These are phyloP conservation scores for Rubia tinctorum DNA, from an alignment of 305 asterid genomes.

Conservation along the genomic window DNA sequence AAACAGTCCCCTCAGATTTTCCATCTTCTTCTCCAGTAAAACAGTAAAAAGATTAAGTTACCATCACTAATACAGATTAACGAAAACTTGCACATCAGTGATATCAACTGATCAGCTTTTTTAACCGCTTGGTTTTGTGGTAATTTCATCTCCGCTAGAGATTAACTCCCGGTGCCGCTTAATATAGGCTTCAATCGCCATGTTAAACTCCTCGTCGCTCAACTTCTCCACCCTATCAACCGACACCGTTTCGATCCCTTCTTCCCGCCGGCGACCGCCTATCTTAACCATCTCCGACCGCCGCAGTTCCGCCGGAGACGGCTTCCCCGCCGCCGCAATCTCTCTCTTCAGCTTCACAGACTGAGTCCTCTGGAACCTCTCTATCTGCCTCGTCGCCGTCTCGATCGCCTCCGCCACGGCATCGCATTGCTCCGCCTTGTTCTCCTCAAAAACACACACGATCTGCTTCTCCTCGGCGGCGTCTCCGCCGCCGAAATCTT, in stretches of 20 bases:
- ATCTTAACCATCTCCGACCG: slow-evolving; percentile 50
- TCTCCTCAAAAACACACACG: slow-evolving; percentile 20
- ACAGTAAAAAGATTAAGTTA: not conserved
- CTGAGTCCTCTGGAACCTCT: slow-evolving; percentile 68
- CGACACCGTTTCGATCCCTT: slow-evolving; percentile 5
- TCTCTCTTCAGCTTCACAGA: slow-evolving; percentile 64
- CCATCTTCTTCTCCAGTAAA: not conserved
- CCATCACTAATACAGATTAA: not conserved
- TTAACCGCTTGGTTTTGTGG: slow-evolving; percentile 17
- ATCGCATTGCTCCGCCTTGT: slow-evolving; percentile 29
- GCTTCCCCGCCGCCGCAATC: slow-evolving; percentile 30
- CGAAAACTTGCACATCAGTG: not conserved
- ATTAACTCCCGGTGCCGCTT: slow-evolving; percentile 30
- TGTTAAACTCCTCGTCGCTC: slow-evolving; percentile 73
- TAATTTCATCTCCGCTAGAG: slow-evolving; percentile 29
- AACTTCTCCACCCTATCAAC: slow-evolving; percentile 41
- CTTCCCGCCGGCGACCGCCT: slow-evolving; percentile 14
- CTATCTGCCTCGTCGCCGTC: slow-evolving; percentile 49
- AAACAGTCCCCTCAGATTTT: not conserved
- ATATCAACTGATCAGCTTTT: not conserved
- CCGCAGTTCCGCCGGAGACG: slow-evolving; percentile 33
- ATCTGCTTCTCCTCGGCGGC: slow-evolving; percentile 34
- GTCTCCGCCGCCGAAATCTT: not conserved
- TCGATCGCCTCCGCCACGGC: slow-evolving; percentile 47
- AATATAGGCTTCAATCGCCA: slow-evolving; percentile 58